Base-by-base conservation (phyloP, 495 filamentous ascomycete genomes). In the Zalerion maritima region DNA sequence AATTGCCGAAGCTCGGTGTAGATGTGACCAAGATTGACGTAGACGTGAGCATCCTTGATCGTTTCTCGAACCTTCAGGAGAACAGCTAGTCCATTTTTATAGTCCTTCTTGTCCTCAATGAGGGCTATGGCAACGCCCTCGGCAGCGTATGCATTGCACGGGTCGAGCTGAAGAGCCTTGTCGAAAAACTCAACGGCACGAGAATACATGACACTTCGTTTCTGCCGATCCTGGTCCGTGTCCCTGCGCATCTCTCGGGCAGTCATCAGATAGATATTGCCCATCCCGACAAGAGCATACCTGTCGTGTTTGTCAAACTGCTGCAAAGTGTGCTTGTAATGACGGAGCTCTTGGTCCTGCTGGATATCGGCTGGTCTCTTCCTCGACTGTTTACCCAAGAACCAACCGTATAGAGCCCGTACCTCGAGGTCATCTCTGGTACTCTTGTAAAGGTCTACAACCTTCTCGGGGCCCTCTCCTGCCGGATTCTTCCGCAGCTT, bases 181-280 rank as follows among this genome's bases (percentile, higher is more conserved):
- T 96, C 91, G 48, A 93, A 97, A 59, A 96, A 96, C 48, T 94
- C 91, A 7, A 96, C 85, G 2, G 89, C 87, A 34, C 80, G 81
- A 48, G 74, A 70, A 49, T 94, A 97, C 39, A 70, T 75, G 41
- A 77, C 79, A 23, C 75, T 74, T 23, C 87, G 74, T 55, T 91
- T 91, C 36, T 89, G 78, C 54, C 80, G 89, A 30, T 97, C 87
- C 32, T 67, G 57, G 10, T 96, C 89, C 2, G 79, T 80, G 21
- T 89, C 80, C 28, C 86, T 68, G 25, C 78, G 76, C 86, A 96
- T 94, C 50, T 97, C 89, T 23, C 89, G 74, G 2, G 89, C 89
- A 23, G 78, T 70, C 31, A 75, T 57, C 18, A 94, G 67, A 43
- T 87, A 79, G 27, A 96, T 53, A 52, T 97, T 97, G 12, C 89